Base-by-base conservation (phyloP, 2,329 filamentous ascomycete genomes). In the Colletotrichum incanum region DNA sequence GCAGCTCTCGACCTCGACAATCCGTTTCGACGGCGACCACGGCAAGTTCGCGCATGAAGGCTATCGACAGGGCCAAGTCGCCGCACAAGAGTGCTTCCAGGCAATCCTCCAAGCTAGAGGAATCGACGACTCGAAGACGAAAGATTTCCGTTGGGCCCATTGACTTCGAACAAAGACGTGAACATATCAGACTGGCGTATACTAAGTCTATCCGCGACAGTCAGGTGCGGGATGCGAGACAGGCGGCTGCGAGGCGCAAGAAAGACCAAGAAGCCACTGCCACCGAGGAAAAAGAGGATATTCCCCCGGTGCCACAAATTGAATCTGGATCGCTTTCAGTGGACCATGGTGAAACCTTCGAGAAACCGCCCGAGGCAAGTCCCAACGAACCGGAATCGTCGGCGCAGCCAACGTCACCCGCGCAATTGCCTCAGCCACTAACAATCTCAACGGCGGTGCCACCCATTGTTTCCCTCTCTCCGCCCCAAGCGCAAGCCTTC, bases 101-200 rank as follows among this genome's bases (percentile, higher is more conserved):
- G 77, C 60, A 77, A 77, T 31, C 78, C 34, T 73, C 75, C 67
- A 83, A 78, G 76, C 76, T 82, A 18, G 81, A 81, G 47, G 86
- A 86, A 64, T 76, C 79, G 39, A 76, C 82, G 6, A 73, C 80
- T 7, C 80, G 84, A 41, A 84, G 87, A 70, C 85, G 87, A 54
- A 90, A 90, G 77, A 85, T 90, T 63, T 88, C 89, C 1, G 84
- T 95, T 71, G 92, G 92, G 1, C 92, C 93, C 72, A 93, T 97
- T 64, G 94, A 98, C 81, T 96, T 97, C 79, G 94, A 93, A 72
- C 93, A 94, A 75, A 89, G 94, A 62, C 89, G 95, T 76, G 92
- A 94, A 78, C 91, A 92, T 73, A 97, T 97, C 77, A 93, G 95
- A 76, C 90, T 94, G 68, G 94, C 94, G 18, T 96, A 97, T 80